A percentile compares a stretch with the other conserved stretches of the same genome.
These are phyloP conservation scores for Solanum sitiens DNA, from an alignment of 257 asterid genomes.

Conservation along the genomic window DNA sequence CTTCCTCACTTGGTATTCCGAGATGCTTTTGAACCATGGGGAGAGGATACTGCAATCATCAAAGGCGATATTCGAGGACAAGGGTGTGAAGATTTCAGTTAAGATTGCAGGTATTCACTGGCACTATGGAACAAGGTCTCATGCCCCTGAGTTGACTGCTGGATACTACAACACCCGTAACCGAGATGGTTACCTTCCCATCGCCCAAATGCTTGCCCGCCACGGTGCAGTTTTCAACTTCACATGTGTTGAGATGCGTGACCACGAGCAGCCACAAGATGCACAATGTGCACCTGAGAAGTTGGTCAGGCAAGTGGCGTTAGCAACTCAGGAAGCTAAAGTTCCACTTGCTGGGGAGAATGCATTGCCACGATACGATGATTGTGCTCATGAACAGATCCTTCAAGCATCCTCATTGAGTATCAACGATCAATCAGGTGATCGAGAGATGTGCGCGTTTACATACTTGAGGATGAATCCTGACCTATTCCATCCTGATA, in stretches of 20 bases:
- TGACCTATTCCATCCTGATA: conserved; percentile 73
- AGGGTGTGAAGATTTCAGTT: conserved; percentile 68
- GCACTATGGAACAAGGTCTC: conserved; percentile 92
- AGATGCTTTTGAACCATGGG: conserved; percentile 75
- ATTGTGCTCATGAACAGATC: conserved; percentile 71
- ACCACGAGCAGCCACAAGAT: conserved; percentile 94
- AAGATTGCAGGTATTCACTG: conserved; percentile 92
- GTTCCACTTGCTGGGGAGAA: conserved; percentile 93
- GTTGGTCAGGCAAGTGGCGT: conserved; percentile 70
- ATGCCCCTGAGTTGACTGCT: conserved; percentile 96
- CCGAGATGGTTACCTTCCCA: conserved; percentile 80
- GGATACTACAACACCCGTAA: conserved; percentile 87
- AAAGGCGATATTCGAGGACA: conserved; percentile 29
- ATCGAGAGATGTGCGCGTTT: conserved; percentile 79
- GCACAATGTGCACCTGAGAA: conserved; percentile 86
- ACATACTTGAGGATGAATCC: conserved; percentile 91
- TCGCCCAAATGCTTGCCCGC: conserved; percentile 87
- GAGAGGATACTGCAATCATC: conserved; percentile 67
- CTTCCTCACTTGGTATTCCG: conserved; percentile 90
- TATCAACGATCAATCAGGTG: conserved; percentile 23
- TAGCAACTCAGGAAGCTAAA: conserved; percentile 64
- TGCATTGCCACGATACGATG: conserved; percentile 80
- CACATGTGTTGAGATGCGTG: conserved; percentile 92
- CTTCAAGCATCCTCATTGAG: conserved; percentile 40
- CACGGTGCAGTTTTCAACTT: conserved; percentile 82